Evolutionary conservation across 169 alveolate genomes (phyloP), one percentile per base, ranked within the genome.

Genomic region (Amoebophrya sp.): DNA sequence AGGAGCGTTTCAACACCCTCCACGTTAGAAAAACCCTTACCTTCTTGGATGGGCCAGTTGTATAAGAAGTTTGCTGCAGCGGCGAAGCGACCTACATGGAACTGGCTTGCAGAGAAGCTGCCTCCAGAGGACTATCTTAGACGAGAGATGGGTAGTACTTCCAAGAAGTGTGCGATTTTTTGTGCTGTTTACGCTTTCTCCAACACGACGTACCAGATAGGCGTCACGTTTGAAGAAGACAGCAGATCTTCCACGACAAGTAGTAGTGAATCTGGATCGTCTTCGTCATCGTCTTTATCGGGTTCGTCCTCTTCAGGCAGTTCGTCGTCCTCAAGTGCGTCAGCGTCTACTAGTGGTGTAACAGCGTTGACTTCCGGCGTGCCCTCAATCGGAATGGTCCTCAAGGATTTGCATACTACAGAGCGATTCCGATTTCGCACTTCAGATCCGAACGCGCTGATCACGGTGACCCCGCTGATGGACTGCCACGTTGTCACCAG

Each of bases 401-500:
- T 65, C 2, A 65, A 65, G 33, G 39, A 18, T 6, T 29, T 36
- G 36, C 83, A 65, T 36, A 36, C 18, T 29, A 6, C 26, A 10
- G 83, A 65, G 26, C 2, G 3, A 1, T 65, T 65, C 26, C 2
- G 2, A 6, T 65, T 65, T 18, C 2, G 26, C 83, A 36, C 83
- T 36, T 1, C 83, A 26, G 83, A 65, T 29, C 1, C 36, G 36
- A 65, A 65, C 83, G 83, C 83, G 36, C 26, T 65, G 33, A 0
- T 65, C 33, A 29, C 38, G 2, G 26, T 65, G 26, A 65, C 83
- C 36, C 83, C 83, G 33, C n/a, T 12, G 39, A 65, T 65, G 83
- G 83, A 65, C 83, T 65, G 83, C 26, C 83, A 65, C 26, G 39
- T 65, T 29, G 83, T 65, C 83, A 65, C 83, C 36, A 65, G 39